phyloP scores from a whole-genome alignment of 345 rosid species.

The Arabidopsis suecica region DNA sequence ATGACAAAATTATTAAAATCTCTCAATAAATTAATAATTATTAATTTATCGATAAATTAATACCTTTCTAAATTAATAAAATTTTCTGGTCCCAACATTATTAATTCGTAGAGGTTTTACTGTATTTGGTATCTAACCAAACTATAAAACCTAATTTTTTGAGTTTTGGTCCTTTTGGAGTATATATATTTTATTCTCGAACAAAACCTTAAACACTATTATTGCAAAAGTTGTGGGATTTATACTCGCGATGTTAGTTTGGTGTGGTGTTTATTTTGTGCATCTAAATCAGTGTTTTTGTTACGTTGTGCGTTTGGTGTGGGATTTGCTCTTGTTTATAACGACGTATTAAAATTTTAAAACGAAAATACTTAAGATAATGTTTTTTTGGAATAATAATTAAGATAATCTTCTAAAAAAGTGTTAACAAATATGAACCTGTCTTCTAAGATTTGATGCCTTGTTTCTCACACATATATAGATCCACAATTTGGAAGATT shows the following conservation, averaged over 20 bases:
- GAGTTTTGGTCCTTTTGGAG: no score
- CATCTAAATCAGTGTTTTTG: neutral
- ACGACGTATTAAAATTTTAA: neutral
- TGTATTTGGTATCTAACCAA: neutral
- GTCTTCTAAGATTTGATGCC: neutral
- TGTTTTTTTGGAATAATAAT: no score
- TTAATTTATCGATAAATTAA: no score
- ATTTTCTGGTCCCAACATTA: no score
- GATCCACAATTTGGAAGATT: neutral
- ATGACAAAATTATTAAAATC: no score
- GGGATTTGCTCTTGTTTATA: neutral
- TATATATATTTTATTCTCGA: no score
- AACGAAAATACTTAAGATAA: neutral
- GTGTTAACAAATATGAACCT: neutral
- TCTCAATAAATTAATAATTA: no score
- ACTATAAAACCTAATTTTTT: neutral
- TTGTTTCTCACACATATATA: neutral
- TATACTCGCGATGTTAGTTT: neutral
- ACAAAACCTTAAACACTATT: neutral
- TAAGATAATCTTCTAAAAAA: neutral
- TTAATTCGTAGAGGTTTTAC: no score
- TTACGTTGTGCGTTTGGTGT: neutral
- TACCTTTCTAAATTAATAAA: no score
- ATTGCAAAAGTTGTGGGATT: no score
- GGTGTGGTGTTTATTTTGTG: neutral